These are phyloP conservation scores for Erodium trifolium DNA, from an alignment of 441 rosid species.

Conservation along the genomic window DNA sequence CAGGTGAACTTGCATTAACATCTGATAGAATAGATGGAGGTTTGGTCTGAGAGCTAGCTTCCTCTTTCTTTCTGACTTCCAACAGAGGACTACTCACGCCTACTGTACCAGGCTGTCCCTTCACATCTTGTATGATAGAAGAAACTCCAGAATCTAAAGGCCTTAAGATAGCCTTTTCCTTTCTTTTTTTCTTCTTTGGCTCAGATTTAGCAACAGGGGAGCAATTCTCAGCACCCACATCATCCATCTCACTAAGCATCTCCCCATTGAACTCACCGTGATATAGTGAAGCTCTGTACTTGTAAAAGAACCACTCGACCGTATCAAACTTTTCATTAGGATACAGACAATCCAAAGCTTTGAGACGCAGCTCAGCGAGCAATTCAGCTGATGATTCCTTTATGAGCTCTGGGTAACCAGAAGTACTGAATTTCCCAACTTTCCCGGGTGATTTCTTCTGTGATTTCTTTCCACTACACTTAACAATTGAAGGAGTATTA, in stretches of 20 bases:
- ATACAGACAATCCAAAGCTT: conserved; percentile 45
- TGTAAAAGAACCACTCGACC: conserved; percentile 68
- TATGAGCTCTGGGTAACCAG: conserved; percentile 35
- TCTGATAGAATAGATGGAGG: neutral
- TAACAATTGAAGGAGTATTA: conserved; percentile 37
- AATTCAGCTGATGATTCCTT: conserved; percentile 42
- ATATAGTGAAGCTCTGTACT: conserved; percentile 55
- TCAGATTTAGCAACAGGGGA: conserved; percentile 6
- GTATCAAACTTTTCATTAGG: conserved; percentile 32
- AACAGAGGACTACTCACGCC: conserved; percentile 18
- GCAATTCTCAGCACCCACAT: conserved; percentile 12
- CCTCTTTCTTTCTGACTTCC: conserved; percentile 20
- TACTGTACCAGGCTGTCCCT: conserved; percentile 16
- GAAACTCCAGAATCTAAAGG: neutral
- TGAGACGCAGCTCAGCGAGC: conserved; percentile 42
- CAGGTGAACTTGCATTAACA: conserved; percentile 6
- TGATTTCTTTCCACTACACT: conserved; percentile 43
- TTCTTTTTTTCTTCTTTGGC: conserved; percentile 15
- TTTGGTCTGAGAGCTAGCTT: neutral
- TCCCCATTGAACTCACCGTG: conserved; percentile 57
- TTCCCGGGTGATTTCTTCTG: conserved; percentile 36
- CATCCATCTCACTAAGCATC: conserved; percentile 41
- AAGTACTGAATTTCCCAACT: conserved; percentile 32
- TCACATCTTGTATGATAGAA: neutral
- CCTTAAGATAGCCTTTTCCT: conserved; percentile 5